Percentiles rank a stretch among this genome's conserved stretches.
These are phyloP conservation scores for Fusarium praegraminearum DNA, from an alignment of 2,329 filamentous ascomycete genomes.

Conservation along the genomic window DNA sequence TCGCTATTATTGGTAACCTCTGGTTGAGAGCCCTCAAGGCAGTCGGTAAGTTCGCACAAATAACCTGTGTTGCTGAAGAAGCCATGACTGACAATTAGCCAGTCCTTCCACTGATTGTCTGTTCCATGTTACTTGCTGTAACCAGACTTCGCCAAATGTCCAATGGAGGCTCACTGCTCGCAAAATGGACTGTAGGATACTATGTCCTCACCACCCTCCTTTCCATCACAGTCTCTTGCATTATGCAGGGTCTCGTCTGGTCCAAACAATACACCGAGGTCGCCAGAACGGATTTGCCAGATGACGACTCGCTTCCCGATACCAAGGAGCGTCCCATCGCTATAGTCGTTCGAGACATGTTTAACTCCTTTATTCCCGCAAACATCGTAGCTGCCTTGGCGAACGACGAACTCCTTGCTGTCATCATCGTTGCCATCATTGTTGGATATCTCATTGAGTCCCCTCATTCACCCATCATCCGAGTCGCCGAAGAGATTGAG, in stretches of 20 bases:
- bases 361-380: slow-evolving; percentile 62
- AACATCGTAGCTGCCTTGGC: slow-evolving; percentile 62
- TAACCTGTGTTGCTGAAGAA: background rate
- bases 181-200: slow-evolving; percentile 62
- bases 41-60: slow-evolving; percentile 54
- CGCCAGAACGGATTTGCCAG: slow-evolving; percentile 47
- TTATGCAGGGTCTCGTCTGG: slow-evolving; percentile 63
- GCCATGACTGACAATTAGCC: slow-evolving; percentile 1
- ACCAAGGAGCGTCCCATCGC: slow-evolving; percentile 54
- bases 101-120: slow-evolving; percentile 65
- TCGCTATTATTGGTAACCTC: slow-evolving; percentile 62
- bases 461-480: slow-evolving; percentile 54
- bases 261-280: slow-evolving; percentile 57
- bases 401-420: slow-evolving; percentile 59
- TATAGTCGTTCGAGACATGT: slow-evolving; percentile 61
- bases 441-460: slow-evolving; percentile 60
- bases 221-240: slow-evolving; percentile 60
- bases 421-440: slow-evolving; percentile 61
- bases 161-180: slow-evolving; percentile 57
- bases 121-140: slow-evolving; percentile 64
- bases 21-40: slow-evolving; percentile 64
- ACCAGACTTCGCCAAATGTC: slow-evolving; percentile 62
- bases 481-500: slow-evolving; percentile 61
- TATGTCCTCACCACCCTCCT: slow-evolving; percentile 63
- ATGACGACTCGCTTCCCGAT: slow-evolving; percentile 35